Base-by-base conservation (phyloP, 2,329 filamentous ascomycete species). In the Ophiostoma perfectum region DNA sequence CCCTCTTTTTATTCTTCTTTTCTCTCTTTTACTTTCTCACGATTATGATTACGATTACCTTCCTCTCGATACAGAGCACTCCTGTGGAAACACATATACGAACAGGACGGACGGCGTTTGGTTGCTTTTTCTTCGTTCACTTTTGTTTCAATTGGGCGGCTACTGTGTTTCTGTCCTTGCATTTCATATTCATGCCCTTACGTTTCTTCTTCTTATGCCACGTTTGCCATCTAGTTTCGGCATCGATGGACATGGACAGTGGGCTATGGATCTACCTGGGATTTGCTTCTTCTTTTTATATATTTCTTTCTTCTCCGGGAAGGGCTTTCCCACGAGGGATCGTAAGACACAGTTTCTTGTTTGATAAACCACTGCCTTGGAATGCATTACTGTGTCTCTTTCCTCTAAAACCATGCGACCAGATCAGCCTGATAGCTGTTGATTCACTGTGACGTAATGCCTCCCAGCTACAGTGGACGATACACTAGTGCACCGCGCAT, bases 101-200 rank as follows among this genome's bases (percentile, higher is more conserved):
- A 12, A 63, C 36, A 63, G 16, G 39, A 63, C 38, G 58, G 58
- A 8, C 60, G 60, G 60, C 60, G 60, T 63, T 63, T 41, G 39
- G 60, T 39, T 63, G 39, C 16, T 44, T 63, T 5, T 62, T 41
- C 11, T 42, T 14, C 36, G 14, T 18, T 41, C 16, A 3, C 9
- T 42, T 11, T 62, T 62, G 11, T 38, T n/a, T 38, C 7, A 7
- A 8, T 63, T 27, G 60, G 39, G 60, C 8, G 12, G 58, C 36
- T 42, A 27, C 27, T 27, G 27, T 27, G 49, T 52, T 14, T 42
- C 38, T 63, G 58, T 62, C 41, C 14, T 38, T 41, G 4, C 38
- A 12, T 42, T 63, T 12, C 60, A 63, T 60, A 12, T 41, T 63
- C 27, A 62, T 44, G 60, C 39, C 60, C 5, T 62, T 63, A 63